These are phyloP conservation scores for Leccinum boreale DNA, from an alignment of 768 basidiomycete genomes.

Conservation along the genomic window DNA sequence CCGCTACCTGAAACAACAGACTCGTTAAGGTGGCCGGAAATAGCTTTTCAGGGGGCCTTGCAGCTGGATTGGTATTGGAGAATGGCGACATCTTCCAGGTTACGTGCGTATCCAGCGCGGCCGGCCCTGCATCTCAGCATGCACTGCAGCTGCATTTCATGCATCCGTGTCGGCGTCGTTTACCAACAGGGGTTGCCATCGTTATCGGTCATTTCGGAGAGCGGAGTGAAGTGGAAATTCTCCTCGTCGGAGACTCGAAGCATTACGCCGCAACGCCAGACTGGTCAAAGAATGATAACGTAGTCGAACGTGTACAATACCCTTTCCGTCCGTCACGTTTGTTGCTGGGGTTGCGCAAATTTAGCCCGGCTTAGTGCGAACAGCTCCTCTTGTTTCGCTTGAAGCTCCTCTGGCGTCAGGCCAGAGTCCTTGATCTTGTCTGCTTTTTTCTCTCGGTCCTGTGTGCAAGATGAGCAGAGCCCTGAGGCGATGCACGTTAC, in stretches of 20 bases:
- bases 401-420: conserved; percentile 85
- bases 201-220: conserved; percentile 32
- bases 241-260: conserved; percentile 55
- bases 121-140: conserved; percentile 13
- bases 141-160: conserved; percentile 56
- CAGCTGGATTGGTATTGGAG: conserved; percentile 61
- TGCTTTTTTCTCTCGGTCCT: conserved; percentile 92
- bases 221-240: conserved; percentile 61
- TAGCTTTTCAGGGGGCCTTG: conserved; percentile 80
- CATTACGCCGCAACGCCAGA: conserved; percentile 41
- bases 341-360: conserved; percentile 60
- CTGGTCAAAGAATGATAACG: conserved; percentile 31
- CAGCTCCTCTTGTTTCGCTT: conserved; percentile 82
- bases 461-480: conserved; percentile 8
- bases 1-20: conserved; percentile 1
- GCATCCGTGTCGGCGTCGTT: conserved; percentile 82
- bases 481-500: conserved; percentile 14
- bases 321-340: conserved; percentile 11
- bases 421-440: conserved; percentile 88
- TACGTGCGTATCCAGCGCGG: conserved; percentile 30
- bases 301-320: conserved; percentile 28
- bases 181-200: conserved; percentile 65
- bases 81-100: conserved; percentile 65
- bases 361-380: conserved; percentile 90
- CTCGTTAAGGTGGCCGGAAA: conserved; percentile 80